phyloP scores from a whole-genome alignment of 176 grass and related monocot genomes.

The Zoysia japonica region DNA sequence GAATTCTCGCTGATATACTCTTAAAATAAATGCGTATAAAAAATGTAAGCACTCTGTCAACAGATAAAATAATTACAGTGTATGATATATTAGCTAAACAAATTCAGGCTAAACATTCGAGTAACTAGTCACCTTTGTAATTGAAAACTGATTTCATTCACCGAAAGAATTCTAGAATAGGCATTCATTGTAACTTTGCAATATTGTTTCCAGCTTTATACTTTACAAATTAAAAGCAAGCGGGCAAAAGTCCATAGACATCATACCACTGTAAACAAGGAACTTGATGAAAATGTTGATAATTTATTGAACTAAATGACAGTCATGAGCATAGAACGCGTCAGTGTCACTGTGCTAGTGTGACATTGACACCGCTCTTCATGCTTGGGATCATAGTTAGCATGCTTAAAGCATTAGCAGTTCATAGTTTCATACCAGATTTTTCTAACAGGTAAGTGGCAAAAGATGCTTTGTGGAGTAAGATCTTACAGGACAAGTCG shows the following conservation, averaged over 20 bases:
- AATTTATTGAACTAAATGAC: neutral
- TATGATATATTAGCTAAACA: neutral
- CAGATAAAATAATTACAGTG: neutral
- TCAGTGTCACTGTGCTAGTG: neutral
- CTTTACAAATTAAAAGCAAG: conserved; percentile 14
- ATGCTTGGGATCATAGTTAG: conserved; percentile 12
- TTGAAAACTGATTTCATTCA: conserved; percentile 5
- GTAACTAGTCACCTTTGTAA: conserved; percentile 1
- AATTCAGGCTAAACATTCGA: neutral
- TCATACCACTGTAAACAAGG: neutral
- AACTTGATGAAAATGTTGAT: neutral
- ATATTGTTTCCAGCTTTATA: neutral
- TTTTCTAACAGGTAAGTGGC: neutral
- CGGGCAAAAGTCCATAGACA: neutral
- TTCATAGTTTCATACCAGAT: neutral
- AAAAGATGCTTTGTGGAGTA: neutral
- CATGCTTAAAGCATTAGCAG: conserved; percentile 15
- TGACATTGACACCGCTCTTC: neutral
- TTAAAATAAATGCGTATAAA: neutral
- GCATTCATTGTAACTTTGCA: neutral
- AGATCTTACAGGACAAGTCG: conserved; percentile 85
- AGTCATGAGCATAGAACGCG: neutral
- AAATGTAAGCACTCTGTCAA: neutral
- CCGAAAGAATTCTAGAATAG: conserved; percentile 10
- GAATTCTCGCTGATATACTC: neutral